Evolutionary conservation across 257 asterid genomes (phyloP).

Genomic region (Gardenia jasminoides): DNA sequence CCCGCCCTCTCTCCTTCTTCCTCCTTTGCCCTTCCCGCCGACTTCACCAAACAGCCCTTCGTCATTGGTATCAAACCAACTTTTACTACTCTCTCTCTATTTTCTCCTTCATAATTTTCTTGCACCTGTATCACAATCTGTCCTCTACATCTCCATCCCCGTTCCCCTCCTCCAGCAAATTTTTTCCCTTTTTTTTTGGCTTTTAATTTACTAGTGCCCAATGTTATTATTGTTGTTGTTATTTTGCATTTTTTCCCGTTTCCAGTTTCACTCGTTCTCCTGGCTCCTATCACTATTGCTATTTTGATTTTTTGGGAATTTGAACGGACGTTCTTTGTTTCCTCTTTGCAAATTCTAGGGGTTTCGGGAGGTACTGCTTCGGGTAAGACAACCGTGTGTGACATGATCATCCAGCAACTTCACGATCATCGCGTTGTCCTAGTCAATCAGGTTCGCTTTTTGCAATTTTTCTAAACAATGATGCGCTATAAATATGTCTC

Average conservation of each 20-base stretch:
- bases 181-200: too few relatives aligned
- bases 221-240: neutral
- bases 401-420: conserved; percentile 98
- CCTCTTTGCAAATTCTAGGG: conserved; percentile 45
- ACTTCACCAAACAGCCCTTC: conserved; percentile 77
- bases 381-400: conserved; percentile 95
- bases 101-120: too few relatives aligned
- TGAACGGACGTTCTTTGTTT: conserved; percentile 5
- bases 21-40: conserved; percentile 29
- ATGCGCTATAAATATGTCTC: neutral
- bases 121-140: neutral
- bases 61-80: conserved; percentile 63
- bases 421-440: conserved; percentile 98
- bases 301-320: neutral
- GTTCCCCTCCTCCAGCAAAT: too few relatives aligned
- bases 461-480: too few relatives aligned
- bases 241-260: too few relatives aligned
- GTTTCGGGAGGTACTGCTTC: conserved; percentile 99
- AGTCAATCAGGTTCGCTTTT: conserved; percentile 64
- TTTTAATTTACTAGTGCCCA: neutral
- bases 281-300: too few relatives aligned
- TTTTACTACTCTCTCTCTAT: too few relatives aligned
- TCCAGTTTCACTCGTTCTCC: neutral
- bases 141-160: neutral
- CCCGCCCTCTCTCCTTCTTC: conserved; percentile 34